These are phyloP conservation scores for Orobanche coerulescens DNA, from an alignment of 257 asterid species.

Conservation along the genomic window DNA sequence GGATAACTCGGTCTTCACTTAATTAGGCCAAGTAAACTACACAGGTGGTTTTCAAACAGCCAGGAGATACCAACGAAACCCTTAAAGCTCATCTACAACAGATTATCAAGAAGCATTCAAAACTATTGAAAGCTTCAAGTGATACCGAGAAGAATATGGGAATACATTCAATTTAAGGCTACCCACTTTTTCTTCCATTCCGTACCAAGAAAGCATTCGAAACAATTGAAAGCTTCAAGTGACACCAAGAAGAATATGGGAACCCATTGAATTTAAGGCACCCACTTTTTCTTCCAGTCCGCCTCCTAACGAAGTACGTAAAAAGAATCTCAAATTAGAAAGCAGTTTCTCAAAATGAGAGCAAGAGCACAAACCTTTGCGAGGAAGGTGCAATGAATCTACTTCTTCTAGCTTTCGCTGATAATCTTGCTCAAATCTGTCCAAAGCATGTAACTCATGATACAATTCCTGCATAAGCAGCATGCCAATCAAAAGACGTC, in stretches of 20 bases:
- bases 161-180: too few species aligned
- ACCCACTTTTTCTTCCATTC: too few species aligned
- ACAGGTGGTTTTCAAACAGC: neutral
- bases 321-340: constrained; percentile 7
- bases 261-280: neutral
- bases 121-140: too few species aligned
- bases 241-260: neutral
- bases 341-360: constrained; percentile 7
- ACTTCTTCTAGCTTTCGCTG: constrained; percentile 84
- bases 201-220: neutral
- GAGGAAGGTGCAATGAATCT: constrained; percentile 79
- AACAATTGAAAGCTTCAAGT: neutral
- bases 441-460: constrained; percentile 90
- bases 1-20: too few species aligned
- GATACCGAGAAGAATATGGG: too few species aligned
- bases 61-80: too few species aligned
- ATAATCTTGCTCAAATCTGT: constrained; percentile 90
- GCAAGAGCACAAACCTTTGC: constrained; percentile 54
- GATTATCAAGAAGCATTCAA: too few species aligned
- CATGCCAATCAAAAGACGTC: constrained; percentile 6
- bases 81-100: neutral
- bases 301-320: constrained; percentile 1
- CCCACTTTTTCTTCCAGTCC: neutral
- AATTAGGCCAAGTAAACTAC: too few species aligned
- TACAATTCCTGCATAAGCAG: constrained; percentile 81